Percentiles rank a stretch among this genome's conserved stretches.
phyloP scores from a whole-genome alignment of 2,329 filamentous ascomycete genomes.

The Apiospora kogelbergensis region DNA sequence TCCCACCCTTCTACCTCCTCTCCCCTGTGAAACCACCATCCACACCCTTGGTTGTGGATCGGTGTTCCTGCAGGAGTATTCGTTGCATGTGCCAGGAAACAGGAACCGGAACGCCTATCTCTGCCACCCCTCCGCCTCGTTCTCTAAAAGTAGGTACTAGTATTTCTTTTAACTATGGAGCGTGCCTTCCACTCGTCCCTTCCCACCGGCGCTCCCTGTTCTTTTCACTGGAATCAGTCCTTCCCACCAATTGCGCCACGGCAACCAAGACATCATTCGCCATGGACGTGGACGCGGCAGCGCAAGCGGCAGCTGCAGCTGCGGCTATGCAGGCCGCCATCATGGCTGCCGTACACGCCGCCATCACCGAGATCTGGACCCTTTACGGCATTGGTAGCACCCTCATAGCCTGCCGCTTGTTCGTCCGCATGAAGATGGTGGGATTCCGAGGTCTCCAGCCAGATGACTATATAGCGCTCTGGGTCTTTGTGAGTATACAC shows the following conservation, averaged over 20 bases:
- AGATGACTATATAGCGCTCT: constrained; percentile 35
- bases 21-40: neutral
- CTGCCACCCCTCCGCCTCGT: too few species aligned
- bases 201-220: neutral
- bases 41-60: neutral
- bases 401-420: constrained; percentile 31
- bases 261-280: neutral
- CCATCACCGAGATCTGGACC: constrained; percentile 36
- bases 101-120: too few species aligned
- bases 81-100: neutral
- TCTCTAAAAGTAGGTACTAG: too few species aligned
- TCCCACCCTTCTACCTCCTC: neutral
- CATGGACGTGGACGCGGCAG: too few species aligned
- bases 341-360: neutral
- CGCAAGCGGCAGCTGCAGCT: too few species aligned
- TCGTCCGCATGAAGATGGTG: constrained; percentile 33
- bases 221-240: neutral
- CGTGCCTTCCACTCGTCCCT: neutral
- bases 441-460: constrained; percentile 30
- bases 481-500: constrained; percentile 24
- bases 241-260: neutral
- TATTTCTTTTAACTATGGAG: neutral
- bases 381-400: constrained; percentile 33
- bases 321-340: neutral
- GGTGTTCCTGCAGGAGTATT: neutral